phyloP scores from a whole-genome alignment of 179 eudicot species.

The Patellifolia procumbens region DNA sequence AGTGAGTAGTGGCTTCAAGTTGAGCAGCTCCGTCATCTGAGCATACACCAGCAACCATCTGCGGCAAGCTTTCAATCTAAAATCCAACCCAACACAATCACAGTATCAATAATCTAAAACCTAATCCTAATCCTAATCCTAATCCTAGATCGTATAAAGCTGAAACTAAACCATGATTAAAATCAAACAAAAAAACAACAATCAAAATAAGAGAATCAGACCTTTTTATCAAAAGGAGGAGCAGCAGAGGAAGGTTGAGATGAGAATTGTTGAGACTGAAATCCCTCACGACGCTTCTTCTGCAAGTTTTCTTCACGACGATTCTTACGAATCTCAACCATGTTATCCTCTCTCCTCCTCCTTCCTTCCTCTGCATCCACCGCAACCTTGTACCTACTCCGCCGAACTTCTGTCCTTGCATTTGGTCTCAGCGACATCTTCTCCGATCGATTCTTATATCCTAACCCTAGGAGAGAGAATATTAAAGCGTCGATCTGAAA shows the following conservation, averaged over 20 bases:
- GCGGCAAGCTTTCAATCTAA: constrained; percentile 34
- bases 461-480: constrained; percentile 14
- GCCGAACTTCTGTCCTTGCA: constrained; percentile 34
- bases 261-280: constrained; percentile 16
- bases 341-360: constrained; percentile 31
- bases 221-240: constrained; percentile 33
- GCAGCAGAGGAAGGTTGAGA: neutral
- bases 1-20: constrained; percentile 30
- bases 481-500: neutral
- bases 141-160: neutral
- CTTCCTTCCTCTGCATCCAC: constrained; percentile 39
- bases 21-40: constrained; percentile 32
- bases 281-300: constrained; percentile 39
- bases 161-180: neutral
- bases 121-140: neutral
- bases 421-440: constrained; percentile 39
- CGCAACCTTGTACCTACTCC: constrained; percentile 37
- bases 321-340: constrained; percentile 40
- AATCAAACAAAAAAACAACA: neutral
- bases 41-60: constrained; percentile 34
- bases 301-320: constrained; percentile 38
- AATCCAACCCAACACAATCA: neutral
- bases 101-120: neutral
- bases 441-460: neutral
- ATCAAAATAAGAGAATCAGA: neutral